Evolutionary conservation across 1,139 yeast species (phyloP), one percentile per base, ranked within the genome.

Genomic region (Pichia sp.): DNA sequence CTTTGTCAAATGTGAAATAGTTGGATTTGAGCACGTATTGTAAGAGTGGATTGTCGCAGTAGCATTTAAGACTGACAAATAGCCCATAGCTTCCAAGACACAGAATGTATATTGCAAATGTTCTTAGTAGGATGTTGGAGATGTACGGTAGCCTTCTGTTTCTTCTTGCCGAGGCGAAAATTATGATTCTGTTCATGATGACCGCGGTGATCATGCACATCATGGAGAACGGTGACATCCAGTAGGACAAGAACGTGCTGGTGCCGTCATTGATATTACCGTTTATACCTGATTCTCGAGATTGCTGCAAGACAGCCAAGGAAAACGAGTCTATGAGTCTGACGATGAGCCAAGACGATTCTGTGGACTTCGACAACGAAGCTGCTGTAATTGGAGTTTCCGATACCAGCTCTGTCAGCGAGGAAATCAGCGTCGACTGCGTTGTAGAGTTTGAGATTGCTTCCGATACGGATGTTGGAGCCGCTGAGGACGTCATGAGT

Each of bases 161-260:
- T 15, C 71, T 60, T 54, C 85, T 70, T 0, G 85, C 74, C 7
- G 85, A 75, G 0, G 90, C 90, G 67, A 84, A 78, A 7, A 80
- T 82, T 47, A 79, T 68, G 0, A 87, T 82, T 46, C 91, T 66
- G 62, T 85, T 84, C 59, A 84, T 67, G 1, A 83, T 59, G 4
- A 84, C 70, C 0, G 89, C 87, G 74, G 84, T 81, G 11, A 76
- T 66, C 72, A 84, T 75, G 62, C 90, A 76, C 43, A 72, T 67
- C 27, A 73, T 60, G 1, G 80, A 76, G 59, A 73, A 76, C 3
- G 79, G 77, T 7, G 79, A 72, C 17, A 74, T 60, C 55, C 77
- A 67, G 54, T 76, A 77, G 10, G 63, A 54, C 36, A 67, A 45
- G 53, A 62, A 56, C 7, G 42, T 40, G 9, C 38, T 28, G n/a